Evolutionary conservation across 495 filamentous ascomycete species (phyloP).

Genomic region (Daldinia childiae): DNA sequence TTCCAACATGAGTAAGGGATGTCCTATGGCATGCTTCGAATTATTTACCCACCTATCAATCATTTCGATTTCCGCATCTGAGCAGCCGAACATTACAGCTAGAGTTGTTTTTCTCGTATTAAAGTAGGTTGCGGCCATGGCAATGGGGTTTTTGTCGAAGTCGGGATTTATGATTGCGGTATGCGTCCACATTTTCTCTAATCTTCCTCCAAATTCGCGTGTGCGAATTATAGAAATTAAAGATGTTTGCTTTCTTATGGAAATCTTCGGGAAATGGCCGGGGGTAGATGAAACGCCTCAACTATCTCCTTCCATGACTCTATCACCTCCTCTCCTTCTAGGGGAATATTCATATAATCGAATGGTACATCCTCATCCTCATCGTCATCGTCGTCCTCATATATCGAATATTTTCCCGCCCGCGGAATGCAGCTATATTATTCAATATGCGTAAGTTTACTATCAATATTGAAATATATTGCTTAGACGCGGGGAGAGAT

Average conservation of each 20-base stretch:
- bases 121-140: conserved; percentile 4
- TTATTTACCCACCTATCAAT: background rate
- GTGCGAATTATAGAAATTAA: background rate
- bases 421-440: no score
- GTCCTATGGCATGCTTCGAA: background rate
- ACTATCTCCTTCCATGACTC: no score
- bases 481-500: no score
- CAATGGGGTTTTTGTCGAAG: background rate
- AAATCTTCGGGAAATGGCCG: background rate
- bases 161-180: background rate
- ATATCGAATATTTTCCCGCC: no score
- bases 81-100: background rate
- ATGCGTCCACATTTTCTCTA: background rate
- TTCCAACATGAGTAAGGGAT: background rate
- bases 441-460: no score
- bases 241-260: background rate
- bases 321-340: no score
- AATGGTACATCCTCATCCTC: no score
- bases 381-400: no score
- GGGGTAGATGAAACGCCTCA: conserved; percentile 2
- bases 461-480: no score
- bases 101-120: background rate
- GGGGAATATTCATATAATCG: no score
- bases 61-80: background rate
- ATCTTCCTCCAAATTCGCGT: background rate